phyloP scores from a whole-genome alignment of 345 rosid genomes.

The Alliaria petiolata region DNA sequence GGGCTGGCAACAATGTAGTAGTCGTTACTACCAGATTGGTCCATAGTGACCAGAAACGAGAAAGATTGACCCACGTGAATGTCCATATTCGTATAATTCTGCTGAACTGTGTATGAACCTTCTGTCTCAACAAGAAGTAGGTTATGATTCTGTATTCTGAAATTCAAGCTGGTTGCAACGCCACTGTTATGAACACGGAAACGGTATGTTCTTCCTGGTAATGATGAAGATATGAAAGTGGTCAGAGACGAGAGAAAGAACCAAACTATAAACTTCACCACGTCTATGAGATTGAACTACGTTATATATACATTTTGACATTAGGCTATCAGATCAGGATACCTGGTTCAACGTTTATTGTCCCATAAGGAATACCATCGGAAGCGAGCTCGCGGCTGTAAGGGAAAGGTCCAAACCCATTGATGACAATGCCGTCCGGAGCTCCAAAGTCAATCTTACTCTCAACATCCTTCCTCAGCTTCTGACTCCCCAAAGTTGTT shows the following conservation, averaged over 20 bases:
- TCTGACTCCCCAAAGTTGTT: slow-evolving; percentile 39
- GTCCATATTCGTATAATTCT: slow-evolving; percentile 75
- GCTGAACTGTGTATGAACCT: slow-evolving; percentile 92
- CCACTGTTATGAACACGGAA: slow-evolving; percentile 86
- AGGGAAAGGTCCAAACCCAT: slow-evolving; percentile 80
- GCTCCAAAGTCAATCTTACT: slow-evolving; percentile 50
- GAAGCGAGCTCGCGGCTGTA: slow-evolving; percentile 50
- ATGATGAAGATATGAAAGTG: slow-evolving; percentile 1
- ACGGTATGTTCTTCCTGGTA: slow-evolving; percentile 77
- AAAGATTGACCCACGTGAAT: slow-evolving; percentile 93
- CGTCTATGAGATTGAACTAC: background rate
- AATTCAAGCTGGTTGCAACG: slow-evolving; percentile 79
- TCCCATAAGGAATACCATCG: slow-evolving; percentile 54
- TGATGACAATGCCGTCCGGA: slow-evolving; percentile 77
- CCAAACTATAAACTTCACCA: background rate
- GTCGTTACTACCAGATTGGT: slow-evolving; percentile 73
- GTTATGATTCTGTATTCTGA: slow-evolving; percentile 85
- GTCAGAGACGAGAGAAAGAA: background rate
- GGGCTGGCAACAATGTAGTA: slow-evolving; percentile 88
- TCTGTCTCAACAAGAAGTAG: slow-evolving; percentile 93
- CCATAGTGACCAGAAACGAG: slow-evolving; percentile 90
- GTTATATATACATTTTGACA: background rate
- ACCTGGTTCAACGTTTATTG: slow-evolving; percentile 83
- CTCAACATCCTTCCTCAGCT: slow-evolving; percentile 68
- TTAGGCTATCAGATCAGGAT: background rate